Base-by-base conservation (phyloP, 805 yeast species). In the Cyberlindnera bimundalis region DNA sequence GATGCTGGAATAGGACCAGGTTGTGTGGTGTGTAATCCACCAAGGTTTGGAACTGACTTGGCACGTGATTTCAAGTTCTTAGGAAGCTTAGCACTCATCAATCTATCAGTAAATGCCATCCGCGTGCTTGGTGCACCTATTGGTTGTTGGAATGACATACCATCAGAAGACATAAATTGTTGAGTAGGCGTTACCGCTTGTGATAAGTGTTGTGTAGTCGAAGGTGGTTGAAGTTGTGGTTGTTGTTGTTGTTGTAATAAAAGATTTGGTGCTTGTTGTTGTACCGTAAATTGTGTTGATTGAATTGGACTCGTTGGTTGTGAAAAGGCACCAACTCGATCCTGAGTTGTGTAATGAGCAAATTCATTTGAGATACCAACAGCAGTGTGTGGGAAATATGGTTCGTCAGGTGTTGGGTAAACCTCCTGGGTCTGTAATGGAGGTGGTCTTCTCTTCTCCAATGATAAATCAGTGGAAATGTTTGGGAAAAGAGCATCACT, bases 1-100 rank as follows among this genome's bases (percentile, higher is more conserved):
- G 60, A 46, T 6, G 63, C 63, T 4, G 65, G 66, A 12, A 62
- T 57, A 12, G 66, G 67, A 8, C 67, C 67, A 2, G 65, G 65
- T 37, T 60, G 65, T 6, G 60, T 51, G 4, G 44, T 40, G 27
- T 41, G 45, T 14, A 30, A 12, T 9, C 42, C 43, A 12, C 30
- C n/a, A 13, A 45, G 32, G 23, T 35, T 37, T 17, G 54, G 52
- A 9, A 39, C 48, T 13, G 52, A 50, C 9, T 34, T 43, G 10
- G 50, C 41, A 8, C 54, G 36, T 11, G 43, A 29, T 33, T 43
- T 48, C 20, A 17, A 4, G 8, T 9, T 24, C 35, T 37, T 41
- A 18, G 44, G 35, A 8, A 18, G 4, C 37, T 41, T 41, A 9
- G 30, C 29, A 14, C 19, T 33, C 25, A 32, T 14, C 31, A 27